phyloP scores from a whole-genome alignment of 2,329 filamentous ascomycete genomes.

The Scortechinia acanthostroma region DNA sequence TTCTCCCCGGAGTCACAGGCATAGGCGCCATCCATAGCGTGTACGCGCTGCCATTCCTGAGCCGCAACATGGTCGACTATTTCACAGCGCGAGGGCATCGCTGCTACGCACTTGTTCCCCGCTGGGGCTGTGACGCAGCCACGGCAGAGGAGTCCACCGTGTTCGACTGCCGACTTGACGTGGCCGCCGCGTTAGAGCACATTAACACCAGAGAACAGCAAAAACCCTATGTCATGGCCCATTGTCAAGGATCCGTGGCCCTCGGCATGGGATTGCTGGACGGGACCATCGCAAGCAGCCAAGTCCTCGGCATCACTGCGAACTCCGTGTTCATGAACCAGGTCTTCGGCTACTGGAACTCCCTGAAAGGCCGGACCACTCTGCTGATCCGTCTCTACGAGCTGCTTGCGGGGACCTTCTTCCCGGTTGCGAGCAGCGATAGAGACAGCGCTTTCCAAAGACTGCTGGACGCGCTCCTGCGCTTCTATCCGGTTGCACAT shows the following conservation, averaged over 20 bases:
- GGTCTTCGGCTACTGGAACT: conserved; percentile 45
- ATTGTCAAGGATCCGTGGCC: conserved; percentile 59
- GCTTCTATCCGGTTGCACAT: conserved; percentile 47
- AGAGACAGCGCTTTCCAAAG: conserved; percentile 40
- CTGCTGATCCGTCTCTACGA: conserved; percentile 36
- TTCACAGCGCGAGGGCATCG: conserved; percentile 52
- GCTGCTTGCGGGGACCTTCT: conserved; percentile 40
- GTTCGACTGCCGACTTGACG: conserved; percentile 50
- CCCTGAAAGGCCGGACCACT: too few relatives aligned
- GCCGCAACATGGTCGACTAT: conserved; percentile 57
- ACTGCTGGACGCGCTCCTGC: conserved; percentile 42
- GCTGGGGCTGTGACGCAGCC: conserved; percentile 43
- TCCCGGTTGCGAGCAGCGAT: conserved; percentile 37
- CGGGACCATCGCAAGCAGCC: conserved; percentile 45
- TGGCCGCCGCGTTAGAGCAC: conserved; percentile 43
- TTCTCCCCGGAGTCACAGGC: too few relatives aligned
- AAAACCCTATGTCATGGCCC: conserved; percentile 47
- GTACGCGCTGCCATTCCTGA: conserved; percentile 53
- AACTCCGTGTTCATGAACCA: conserved; percentile 61
- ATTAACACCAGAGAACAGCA: conserved; percentile 30
- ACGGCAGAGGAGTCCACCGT: conserved; percentile 47
- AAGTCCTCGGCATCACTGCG: conserved; percentile 49
- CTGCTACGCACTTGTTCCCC: conserved; percentile 47
- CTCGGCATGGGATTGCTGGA: conserved; percentile 50
- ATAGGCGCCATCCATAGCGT: too few relatives aligned